Evolutionary conservation across 768 basidiomycete species (phyloP).

Genomic region (Dendrothele bispora): DNA sequence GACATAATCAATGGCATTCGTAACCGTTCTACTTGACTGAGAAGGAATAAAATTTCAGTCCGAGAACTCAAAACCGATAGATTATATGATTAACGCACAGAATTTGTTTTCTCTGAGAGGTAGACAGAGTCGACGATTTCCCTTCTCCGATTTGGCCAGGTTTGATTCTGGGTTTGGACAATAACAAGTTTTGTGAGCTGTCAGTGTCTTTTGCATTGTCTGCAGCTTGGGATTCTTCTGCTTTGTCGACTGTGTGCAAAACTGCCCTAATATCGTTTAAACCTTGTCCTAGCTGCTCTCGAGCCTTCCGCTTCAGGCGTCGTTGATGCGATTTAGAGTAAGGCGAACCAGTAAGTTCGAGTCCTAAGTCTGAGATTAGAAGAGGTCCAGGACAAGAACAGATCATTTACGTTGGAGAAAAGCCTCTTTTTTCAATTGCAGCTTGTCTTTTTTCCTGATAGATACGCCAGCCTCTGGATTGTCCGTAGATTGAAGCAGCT

Average conservation of each 20-base stretch:
- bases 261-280: slow-evolving; percentile 51
- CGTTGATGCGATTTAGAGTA: slow-evolving; percentile 75
- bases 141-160: slow-evolving; percentile 69
- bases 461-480: slow-evolving; percentile 18
- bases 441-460: slow-evolving; percentile 67
- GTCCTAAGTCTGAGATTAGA: slow-evolving; percentile 30
- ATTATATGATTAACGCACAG: slow-evolving; percentile 50
- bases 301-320: slow-evolving; percentile 68
- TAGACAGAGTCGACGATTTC: slow-evolving; percentile 54
- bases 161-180: slow-evolving; percentile 25
- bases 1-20: slow-evolving; percentile 70
- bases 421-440: slow-evolving; percentile 61
- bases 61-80: slow-evolving; percentile 2
- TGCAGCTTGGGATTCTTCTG: slow-evolving; percentile 19
- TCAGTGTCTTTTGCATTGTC: slow-evolving; percentile 7
- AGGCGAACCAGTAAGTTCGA: slow-evolving; percentile 49
- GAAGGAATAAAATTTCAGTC: background rate
- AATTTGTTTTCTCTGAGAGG: slow-evolving; percentile 62
- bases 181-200: slow-evolving; percentile 1
- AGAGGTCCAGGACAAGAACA: background rate
- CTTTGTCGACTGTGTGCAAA: slow-evolving; percentile 53
- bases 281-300: slow-evolving; percentile 55
- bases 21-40: slow-evolving; percentile 64
- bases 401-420: slow-evolving; percentile 60
- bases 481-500: slow-evolving; percentile 40